These are phyloP conservation scores for Tetrahymena malaccensis DNA, from an alignment of 73 alveolate species.

Conservation along the genomic window DNA sequence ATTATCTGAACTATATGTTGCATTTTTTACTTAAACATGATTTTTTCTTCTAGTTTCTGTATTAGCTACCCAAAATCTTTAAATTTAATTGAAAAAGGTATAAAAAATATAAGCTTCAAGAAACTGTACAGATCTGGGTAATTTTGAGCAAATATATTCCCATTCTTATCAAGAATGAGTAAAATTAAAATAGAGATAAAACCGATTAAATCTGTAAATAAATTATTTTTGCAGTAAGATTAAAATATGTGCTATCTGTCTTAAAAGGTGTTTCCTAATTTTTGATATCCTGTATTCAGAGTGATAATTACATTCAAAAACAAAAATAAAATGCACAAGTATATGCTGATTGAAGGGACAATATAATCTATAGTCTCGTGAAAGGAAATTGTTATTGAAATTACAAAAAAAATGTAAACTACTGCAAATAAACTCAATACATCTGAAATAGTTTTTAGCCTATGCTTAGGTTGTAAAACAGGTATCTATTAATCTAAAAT, in stretches of 20 bases:
- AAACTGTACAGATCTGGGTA: background rate
- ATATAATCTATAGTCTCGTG: background rate
- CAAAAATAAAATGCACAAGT: background rate
- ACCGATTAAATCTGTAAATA: background rate
- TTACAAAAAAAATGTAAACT: background rate
- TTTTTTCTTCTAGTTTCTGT: background rate
- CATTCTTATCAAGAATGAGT: background rate
- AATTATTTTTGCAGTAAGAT: background rate
- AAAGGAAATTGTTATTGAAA: background rate
- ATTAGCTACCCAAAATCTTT: background rate
- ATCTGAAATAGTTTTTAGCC: background rate
- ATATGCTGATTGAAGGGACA: background rate
- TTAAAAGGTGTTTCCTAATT: background rate
- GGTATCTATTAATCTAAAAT: background rate
- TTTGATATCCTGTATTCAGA: background rate
- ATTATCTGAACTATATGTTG: background rate
- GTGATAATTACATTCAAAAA: background rate
- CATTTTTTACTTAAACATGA: background rate
- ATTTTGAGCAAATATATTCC: background rate
- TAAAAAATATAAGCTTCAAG: background rate
- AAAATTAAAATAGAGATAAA: background rate
- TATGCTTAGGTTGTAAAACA: background rate
- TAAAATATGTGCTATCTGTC: background rate
- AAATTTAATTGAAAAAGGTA: background rate
- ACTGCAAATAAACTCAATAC: background rate